phyloP scores from a whole-genome alignment of 2,329 filamentous ascomycete species.

The Aspergillus fischeri region DNA sequence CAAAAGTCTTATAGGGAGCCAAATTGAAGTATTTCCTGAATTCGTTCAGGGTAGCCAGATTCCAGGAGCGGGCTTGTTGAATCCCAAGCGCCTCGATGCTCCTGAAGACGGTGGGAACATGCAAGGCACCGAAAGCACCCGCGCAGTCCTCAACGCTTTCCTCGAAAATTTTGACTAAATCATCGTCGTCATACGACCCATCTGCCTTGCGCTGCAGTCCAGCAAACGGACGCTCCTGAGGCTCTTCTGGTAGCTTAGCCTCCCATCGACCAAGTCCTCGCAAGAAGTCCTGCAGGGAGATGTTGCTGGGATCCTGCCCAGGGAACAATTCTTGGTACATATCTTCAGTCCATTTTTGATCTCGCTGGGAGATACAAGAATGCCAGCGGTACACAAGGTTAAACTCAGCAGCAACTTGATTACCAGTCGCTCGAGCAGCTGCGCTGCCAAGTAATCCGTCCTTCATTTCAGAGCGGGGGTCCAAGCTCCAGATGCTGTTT shows the following conservation, averaged over 20 bases:
- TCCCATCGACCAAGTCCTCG: constrained; percentile 41
- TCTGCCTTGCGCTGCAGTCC: constrained; percentile 46
- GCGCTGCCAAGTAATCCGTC: constrained; percentile 44
- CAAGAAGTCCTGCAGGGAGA: constrained; percentile 39
- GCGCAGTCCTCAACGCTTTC: constrained; percentile 59
- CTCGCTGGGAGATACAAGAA: constrained; percentile 55
- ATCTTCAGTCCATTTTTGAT: constrained; percentile 59
- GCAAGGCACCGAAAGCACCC: constrained; percentile 56
- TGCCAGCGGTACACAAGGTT: constrained; percentile 66
- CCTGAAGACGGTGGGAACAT: constrained; percentile 56
- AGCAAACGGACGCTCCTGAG: constrained; percentile 48
- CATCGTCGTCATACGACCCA: constrained; percentile 54
- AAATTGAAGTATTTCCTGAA: constrained; percentile 52
- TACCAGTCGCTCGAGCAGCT: constrained; percentile 56
- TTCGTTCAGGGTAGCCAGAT: constrained; percentile 57
- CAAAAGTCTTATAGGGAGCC: constrained; percentile 46
- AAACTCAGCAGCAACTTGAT: constrained; percentile 66
- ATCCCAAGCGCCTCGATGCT: constrained; percentile 62
- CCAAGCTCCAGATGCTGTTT: constrained; percentile 58
- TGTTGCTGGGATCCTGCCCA: constrained; percentile 31
- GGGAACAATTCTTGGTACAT: constrained; percentile 48
- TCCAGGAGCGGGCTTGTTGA: constrained; percentile 58
- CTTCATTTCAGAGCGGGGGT: constrained; percentile 58
- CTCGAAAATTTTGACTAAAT: constrained; percentile 55
- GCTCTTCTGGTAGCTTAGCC: constrained; percentile 40